Evolutionary conservation across 257 asterid species (phyloP).

Genomic region (Vinca minor): DNA sequence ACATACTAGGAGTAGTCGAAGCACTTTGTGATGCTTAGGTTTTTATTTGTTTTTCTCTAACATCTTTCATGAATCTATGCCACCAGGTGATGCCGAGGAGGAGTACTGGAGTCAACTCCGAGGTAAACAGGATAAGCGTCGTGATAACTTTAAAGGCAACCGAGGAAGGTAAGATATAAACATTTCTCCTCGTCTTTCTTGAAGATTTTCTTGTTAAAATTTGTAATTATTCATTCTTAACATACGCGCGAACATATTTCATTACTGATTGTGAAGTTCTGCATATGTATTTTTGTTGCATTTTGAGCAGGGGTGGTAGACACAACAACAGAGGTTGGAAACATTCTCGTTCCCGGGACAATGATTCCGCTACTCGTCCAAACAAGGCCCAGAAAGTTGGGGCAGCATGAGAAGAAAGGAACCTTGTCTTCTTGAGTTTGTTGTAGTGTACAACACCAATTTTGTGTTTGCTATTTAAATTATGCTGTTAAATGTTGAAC

Average conservation of each 20-base stretch:
- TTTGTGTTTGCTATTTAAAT: not conserved
- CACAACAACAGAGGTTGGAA: conserved; percentile 59
- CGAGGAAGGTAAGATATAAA: conserved; percentile 55
- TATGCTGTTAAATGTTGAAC: not conserved
- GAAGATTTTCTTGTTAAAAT: too few relatives aligned
- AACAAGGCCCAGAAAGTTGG: conserved; percentile 56
- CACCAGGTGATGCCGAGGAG: conserved; percentile 86
- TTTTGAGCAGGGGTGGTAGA: conserved; percentile 88
- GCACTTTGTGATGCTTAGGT: not conserved
- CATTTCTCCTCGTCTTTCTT: too few relatives aligned
- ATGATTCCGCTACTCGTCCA: conserved; percentile 40
- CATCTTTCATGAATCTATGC: not conserved
- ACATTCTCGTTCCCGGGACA: conserved; percentile 60
- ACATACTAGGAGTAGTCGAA: not conserved
- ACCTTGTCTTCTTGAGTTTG: not conserved
- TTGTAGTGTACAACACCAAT: not conserved
- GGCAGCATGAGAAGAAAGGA: conserved; percentile 20
- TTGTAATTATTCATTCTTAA: too few relatives aligned
- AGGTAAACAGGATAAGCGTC: conserved; percentile 36
- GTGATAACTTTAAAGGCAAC: conserved; percentile 46
- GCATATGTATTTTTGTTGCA: too few relatives aligned
- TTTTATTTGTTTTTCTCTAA: not conserved
- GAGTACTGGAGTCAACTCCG: conserved; percentile 78
- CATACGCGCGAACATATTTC: too few relatives aligned
- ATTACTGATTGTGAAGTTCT: not conserved